Percentiles rank a stretch among this genome's conserved stretches.
Evolutionary conservation across 108 stramenopile species (phyloP).

Genomic region (Nitzschia inconspicua): DNA sequence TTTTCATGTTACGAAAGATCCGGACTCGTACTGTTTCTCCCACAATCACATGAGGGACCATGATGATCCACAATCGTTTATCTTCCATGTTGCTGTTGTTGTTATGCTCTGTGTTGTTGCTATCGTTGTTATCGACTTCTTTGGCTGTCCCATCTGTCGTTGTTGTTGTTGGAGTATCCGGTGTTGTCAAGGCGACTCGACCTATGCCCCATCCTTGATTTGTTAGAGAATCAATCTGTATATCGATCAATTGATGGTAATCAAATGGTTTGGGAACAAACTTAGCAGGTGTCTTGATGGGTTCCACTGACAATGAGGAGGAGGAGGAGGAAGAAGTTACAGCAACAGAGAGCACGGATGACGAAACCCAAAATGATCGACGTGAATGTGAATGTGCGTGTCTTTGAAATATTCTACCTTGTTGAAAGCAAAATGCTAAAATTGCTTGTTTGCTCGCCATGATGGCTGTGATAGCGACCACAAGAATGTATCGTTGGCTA

Average conservation of each 20-base stretch:
- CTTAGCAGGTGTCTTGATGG: not conserved
- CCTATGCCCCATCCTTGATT: constrained; percentile 29
- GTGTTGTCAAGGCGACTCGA: constrained; percentile 3
- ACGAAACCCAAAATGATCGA: no score
- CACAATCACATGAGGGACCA: constrained; percentile 88
- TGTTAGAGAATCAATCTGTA: constrained; percentile 32
- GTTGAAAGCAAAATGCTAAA: no score
- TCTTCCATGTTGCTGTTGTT: not conserved
- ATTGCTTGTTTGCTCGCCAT: no score
- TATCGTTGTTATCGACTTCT: not conserved
- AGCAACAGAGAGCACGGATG: no score
- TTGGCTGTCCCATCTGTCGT: not conserved
- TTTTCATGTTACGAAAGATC: constrained; percentile 83
- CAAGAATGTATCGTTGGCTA: no score
- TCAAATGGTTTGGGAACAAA: constrained; percentile 26
- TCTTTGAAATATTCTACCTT: no score
- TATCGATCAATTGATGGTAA: constrained; percentile 31
- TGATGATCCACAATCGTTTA: constrained; percentile 75
- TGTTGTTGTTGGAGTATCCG: no score
- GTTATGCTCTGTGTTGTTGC: not conserved
- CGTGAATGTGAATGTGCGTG: no score
- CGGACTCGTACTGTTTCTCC: constrained; percentile 79
- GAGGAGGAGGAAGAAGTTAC: no score
- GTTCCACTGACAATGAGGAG: no score
- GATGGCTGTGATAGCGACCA: no score